A percentile compares a stretch with the other conserved stretches of the same genome.
phyloP scores from a whole-genome alignment of 768 basidiomycete genomes.

The Lactarius vividus region DNA sequence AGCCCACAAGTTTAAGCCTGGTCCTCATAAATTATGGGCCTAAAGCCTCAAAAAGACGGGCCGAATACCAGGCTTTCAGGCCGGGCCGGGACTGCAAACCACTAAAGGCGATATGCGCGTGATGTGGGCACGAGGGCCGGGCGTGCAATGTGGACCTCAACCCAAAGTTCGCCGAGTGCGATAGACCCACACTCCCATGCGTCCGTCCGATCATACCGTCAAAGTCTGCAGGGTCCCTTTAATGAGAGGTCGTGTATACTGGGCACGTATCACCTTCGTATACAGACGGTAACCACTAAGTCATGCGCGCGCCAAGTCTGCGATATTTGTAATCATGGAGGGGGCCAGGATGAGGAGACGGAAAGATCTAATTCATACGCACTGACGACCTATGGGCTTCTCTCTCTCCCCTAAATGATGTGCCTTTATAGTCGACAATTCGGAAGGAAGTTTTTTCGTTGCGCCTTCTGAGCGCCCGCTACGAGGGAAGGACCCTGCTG shows the following conservation, averaged over 20 bases:
- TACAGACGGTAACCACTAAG: no score
- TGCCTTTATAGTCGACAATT: background rate
- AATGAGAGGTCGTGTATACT: background rate
- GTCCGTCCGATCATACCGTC: no score
- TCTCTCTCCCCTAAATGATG: background rate
- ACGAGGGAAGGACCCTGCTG: background rate
- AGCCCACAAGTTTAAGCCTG: no score
- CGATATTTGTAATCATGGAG: background rate
- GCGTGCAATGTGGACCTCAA: constrained; percentile 57
- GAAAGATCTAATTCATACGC: background rate
- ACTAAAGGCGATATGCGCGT: no score
- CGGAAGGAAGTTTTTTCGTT: background rate
- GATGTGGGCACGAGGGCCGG: no score
- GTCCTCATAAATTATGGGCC: no score
- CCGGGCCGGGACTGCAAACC: no score
- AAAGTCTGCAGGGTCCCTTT: no score
- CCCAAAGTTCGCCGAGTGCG: constrained; percentile 59
- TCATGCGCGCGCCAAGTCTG: background rate
- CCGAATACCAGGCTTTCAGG: no score
- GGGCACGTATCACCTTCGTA: no score
- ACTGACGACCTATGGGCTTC: background rate
- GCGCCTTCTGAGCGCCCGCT: background rate
- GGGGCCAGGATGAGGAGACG: no score
- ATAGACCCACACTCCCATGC: background rate
- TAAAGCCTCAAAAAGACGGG: no score